A percentile compares a stretch with the other conserved stretches of the same genome.
Conservation (phyloP, 2,329 filamentous ascomycete genomes). For the Claviceps monticola region DNA sequence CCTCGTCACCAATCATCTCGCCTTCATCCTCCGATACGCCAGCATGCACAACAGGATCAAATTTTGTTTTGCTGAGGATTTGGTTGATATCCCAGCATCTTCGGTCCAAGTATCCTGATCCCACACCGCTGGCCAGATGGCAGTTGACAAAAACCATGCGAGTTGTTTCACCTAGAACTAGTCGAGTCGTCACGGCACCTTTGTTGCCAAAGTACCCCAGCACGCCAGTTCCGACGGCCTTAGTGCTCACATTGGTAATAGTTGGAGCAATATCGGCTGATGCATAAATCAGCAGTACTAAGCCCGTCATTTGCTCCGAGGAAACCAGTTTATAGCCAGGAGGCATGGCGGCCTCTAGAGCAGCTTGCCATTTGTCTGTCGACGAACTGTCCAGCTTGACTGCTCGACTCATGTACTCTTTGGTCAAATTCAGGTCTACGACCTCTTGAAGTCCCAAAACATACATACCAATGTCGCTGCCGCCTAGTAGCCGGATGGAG, state of each 20-base stretch:
- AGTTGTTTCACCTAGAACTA: slow-evolving; percentile 83
- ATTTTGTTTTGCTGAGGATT: slow-evolving; percentile 61
- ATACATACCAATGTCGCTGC: slow-evolving; percentile 72
- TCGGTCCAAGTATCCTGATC: slow-evolving; percentile 63
- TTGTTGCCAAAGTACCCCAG: slow-evolving; percentile 96
- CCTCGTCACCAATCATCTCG: slow-evolving; percentile 70
- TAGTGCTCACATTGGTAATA: slow-evolving; percentile 69
- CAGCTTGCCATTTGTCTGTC: slow-evolving; percentile 67
- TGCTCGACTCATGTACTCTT: slow-evolving; percentile 55
- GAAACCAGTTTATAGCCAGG: slow-evolving; percentile 62
- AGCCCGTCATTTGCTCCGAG: slow-evolving; percentile 73
- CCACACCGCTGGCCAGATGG: slow-evolving; percentile 78
- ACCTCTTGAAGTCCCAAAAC: slow-evolving; percentile 86
- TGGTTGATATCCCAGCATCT: slow-evolving; percentile 83
- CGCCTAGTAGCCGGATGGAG: slow-evolving; percentile 34
- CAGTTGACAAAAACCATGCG: slow-evolving; percentile 81
- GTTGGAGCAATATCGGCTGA: slow-evolving; percentile 61
- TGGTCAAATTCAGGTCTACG: slow-evolving; percentile 67
- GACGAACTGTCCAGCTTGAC: slow-evolving; percentile 60
- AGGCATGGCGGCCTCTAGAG: slow-evolving; percentile 61
- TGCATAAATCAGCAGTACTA: slow-evolving; percentile 75
- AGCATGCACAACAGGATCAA: slow-evolving; percentile 55
- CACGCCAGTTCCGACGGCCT: slow-evolving; percentile 74
- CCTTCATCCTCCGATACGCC: slow-evolving; percentile 52
- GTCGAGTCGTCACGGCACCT: slow-evolving; percentile 67